Conservation (phyloP, 106 monocot genomes). For the Dendrobium huoshanense region DNA sequence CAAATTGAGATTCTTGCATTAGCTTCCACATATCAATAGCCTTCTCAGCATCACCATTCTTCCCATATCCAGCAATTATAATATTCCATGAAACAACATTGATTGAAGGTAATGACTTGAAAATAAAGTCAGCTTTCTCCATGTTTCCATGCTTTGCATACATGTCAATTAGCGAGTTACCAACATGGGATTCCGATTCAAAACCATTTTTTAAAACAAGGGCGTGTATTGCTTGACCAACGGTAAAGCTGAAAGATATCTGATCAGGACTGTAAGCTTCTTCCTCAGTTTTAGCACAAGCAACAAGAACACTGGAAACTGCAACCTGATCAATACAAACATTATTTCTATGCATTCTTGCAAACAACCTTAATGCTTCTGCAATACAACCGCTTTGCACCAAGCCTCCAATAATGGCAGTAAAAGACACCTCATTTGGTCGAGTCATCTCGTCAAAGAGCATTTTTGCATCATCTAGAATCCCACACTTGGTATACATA, state of each 20-base stretch:
- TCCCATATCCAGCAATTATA: conserved; percentile 71
- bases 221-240: conserved; percentile 38
- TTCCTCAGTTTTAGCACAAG: conserved; percentile 38
- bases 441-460: conserved; percentile 48
- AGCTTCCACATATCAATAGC: conserved; percentile 34
- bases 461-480: conserved; percentile 35
- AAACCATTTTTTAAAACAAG: conserved; percentile 44
- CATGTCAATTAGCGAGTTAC: conserved; percentile 70
- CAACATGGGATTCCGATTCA: conserved; percentile 61
- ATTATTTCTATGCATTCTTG: conserved; percentile 48
- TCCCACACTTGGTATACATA: conserved; percentile 67
- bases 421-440: conserved; percentile 85
- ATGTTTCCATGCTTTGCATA: conserved; percentile 53
- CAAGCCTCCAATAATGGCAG: conserved; percentile 83
- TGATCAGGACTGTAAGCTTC: not conserved
- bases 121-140: conserved; percentile 46
- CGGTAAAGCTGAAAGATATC: conserved; percentile 2
- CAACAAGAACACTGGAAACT: conserved; percentile 65
- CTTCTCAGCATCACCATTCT: conserved; percentile 41
- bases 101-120: conserved; percentile 27
- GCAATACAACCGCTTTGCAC: conserved; percentile 32
- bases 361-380: conserved; percentile 64
- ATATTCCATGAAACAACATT: conserved; percentile 89
- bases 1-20: conserved; percentile 48
- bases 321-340: conserved; percentile 52